Evolutionary conservation across 2,329 filamentous ascomycete genomes (phyloP), one percentile per base, ranked within the genome.

Genomic region (Simplicillium sp.): DNA sequence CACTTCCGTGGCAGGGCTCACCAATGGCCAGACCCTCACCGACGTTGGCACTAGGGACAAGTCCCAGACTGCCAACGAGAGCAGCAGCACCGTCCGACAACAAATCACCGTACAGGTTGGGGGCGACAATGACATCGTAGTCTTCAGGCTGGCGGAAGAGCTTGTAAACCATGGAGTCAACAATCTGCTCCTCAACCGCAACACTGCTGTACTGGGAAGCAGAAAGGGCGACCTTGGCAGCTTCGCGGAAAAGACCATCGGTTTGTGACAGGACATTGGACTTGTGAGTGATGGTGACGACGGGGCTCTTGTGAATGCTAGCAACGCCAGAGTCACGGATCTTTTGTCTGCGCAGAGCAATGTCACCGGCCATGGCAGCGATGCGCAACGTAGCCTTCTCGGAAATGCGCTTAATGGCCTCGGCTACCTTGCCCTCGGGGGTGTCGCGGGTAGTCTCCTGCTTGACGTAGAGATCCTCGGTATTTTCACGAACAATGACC

Each of bases 121-220:
- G 92, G 8, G 90, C 92, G 36, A 98, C 92, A 53, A 98, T 94
- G 50, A 97, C 90, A 62, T 98, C 92, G 78, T 97, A 98, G 57
- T 83, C 84, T 56, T 83, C 76, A 34, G 92, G 92, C 66, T 97
- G 87, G 47, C 90, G 87, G 80, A 97, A 97, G 43, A 98, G 84
- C 73, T 97, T 97, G 79, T 97, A 97, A 44, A 97, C 88, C 92
- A 98, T 98, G 46, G 84, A 90, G 67, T 98, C 92, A 48, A 98
- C 90, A 53, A 98, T 98, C 70, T 98, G 92, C 73, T 97, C 92
- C 66, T 97, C 92, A 41, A 96, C 73, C 34, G 67, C 66, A 40
- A 94, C 69, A 38, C 63, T 65, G 45, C 51, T 64, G 68, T 86
- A 96, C 50, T 69, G 73, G 11, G 74, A 51, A 39, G 73, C 71